A percentile compares a stretch with the other conserved stretches of the same genome.
phyloP scores from a whole-genome alignment of 2,329 filamentous ascomycete genomes.

The Penicillium sp. region DNA sequence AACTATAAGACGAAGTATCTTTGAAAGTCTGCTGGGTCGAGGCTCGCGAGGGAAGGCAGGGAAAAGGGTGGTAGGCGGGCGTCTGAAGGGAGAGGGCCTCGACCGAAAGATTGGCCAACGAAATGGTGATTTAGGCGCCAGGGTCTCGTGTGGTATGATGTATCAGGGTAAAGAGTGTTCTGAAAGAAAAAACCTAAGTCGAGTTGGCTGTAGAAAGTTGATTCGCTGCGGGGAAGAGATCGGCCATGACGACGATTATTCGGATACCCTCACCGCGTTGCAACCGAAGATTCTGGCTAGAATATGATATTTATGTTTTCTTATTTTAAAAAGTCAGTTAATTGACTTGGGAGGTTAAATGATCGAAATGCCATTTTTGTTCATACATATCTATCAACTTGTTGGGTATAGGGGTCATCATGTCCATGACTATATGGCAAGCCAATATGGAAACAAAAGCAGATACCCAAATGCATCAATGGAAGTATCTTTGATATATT shows the following conservation, averaged over 20 bases:
- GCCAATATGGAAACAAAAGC: not conserved
- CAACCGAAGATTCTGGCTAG: not conserved
- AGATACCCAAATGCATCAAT: not conserved
- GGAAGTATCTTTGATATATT: not conserved
- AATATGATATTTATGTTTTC: not conserved
- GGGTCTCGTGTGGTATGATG: slow-evolving; percentile 14
- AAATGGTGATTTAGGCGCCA: slow-evolving; percentile 28
- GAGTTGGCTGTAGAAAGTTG: not conserved
- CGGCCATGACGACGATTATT: slow-evolving; percentile 9
- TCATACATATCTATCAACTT: not conserved
- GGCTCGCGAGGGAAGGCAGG: slow-evolving; percentile 14
- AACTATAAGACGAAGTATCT: slow-evolving; percentile 60
- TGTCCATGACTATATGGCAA: not conserved
- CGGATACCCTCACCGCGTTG: slow-evolving; percentile 7
- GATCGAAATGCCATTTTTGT: not conserved
- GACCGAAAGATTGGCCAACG: slow-evolving; percentile 21
- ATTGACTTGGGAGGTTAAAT: no score
- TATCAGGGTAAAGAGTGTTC: not conserved
- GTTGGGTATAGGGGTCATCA: not conserved
- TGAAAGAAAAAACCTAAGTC: not conserved
- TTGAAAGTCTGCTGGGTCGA: slow-evolving; percentile 29
- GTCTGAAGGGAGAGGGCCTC: slow-evolving; percentile 14
- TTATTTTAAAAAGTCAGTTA: not conserved
- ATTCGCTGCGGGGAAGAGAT: slow-evolving; percentile 10
- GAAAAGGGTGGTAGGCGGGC: slow-evolving; percentile 15